Evolutionary conservation across 2,329 filamentous ascomycete species (phyloP).

Genomic region (Alternaria tenuissima): DNA sequence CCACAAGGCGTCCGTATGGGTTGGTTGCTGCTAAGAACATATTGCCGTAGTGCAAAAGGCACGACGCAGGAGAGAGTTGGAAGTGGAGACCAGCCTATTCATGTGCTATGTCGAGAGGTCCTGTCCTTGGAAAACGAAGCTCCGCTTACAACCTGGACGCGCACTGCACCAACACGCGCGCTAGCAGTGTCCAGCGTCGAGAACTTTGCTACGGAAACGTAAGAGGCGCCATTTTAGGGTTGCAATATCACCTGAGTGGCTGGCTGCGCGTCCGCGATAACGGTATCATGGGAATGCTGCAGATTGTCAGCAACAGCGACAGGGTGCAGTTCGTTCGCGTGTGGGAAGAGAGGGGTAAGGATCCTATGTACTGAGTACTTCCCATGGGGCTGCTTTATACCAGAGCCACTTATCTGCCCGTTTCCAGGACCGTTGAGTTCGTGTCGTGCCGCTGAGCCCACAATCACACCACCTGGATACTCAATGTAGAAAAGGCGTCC

Average conservation of each 20-base stretch:
- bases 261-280: conserved; percentile 22
- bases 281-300: conserved; percentile 12
- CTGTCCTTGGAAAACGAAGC: conserved; percentile 3
- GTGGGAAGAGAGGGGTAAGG: conserved; percentile 20
- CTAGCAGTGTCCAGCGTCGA: conserved; percentile 15
- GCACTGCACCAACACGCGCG: conserved; percentile 13
- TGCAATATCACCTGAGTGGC: conserved; percentile 14
- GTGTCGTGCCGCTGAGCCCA: conserved; percentile 29
- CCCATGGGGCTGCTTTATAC: conserved; percentile 22
- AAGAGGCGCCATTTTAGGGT: conserved; percentile 20
- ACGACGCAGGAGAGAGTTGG: conserved; percentile 22
- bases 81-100: conserved; percentile 20
- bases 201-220: conserved; percentile 19
- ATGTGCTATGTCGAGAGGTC: conserved; percentile 6
- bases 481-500: conserved; percentile 10
- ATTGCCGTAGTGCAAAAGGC: conserved; percentile 19
- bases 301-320: conserved; percentile 17
- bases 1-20: conserved; percentile 11
- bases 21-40: conserved; percentile 5
- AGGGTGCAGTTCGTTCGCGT: conserved; percentile 16
- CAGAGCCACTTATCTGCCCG: conserved; percentile 17
- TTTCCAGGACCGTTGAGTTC: conserved; percentile 28
- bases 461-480: conserved; percentile 19
- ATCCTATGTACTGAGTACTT: conserved; percentile 24
- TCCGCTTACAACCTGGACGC: conserved; percentile 11